Conservation (phyloP, 257 asterid species). For the Rehmannia glutinosa region DNA sequence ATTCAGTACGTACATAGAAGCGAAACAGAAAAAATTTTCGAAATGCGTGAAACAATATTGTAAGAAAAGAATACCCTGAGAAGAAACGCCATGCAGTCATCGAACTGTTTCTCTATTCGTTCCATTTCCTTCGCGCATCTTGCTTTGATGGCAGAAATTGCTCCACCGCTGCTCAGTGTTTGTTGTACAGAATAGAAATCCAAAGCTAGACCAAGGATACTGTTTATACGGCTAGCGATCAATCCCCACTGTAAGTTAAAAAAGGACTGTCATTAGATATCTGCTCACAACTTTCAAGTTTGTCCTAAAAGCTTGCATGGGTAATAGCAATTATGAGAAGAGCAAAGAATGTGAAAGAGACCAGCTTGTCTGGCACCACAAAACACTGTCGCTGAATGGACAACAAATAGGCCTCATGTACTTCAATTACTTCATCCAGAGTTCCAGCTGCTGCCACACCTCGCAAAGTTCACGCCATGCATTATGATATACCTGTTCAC, state of each 20-base stretch:
- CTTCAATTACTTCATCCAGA: constrained; percentile 91
- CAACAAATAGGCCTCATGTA: constrained; percentile 82
- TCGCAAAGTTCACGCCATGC: constrained; percentile 98
- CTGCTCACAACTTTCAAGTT: constrained; percentile 11
- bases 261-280: constrained; percentile 1
- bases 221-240: constrained; percentile 93
- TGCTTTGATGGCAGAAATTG: constrained; percentile 65
- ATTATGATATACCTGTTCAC: constrained; percentile 83
- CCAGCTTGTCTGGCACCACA: constrained; percentile 98
- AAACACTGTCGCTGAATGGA: constrained; percentile 90
- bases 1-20: background rate
- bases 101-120: constrained; percentile 84
- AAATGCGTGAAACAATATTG: background rate
- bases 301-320: background rate
- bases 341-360: constrained; percentile 22
- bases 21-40: background rate
- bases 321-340: background rate
- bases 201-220: constrained; percentile 80
- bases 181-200: constrained; percentile 80
- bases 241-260: constrained; percentile 64
- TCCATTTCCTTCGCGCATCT: constrained; percentile 87
- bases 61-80: constrained; percentile 61
- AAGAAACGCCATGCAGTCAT: constrained; percentile 94
- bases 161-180: constrained; percentile 64
- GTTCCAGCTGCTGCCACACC: constrained; percentile 81